Base-by-base conservation (phyloP, 2,329 filamentous ascomycete species). In the Emergomyces pasteurianus region DNA sequence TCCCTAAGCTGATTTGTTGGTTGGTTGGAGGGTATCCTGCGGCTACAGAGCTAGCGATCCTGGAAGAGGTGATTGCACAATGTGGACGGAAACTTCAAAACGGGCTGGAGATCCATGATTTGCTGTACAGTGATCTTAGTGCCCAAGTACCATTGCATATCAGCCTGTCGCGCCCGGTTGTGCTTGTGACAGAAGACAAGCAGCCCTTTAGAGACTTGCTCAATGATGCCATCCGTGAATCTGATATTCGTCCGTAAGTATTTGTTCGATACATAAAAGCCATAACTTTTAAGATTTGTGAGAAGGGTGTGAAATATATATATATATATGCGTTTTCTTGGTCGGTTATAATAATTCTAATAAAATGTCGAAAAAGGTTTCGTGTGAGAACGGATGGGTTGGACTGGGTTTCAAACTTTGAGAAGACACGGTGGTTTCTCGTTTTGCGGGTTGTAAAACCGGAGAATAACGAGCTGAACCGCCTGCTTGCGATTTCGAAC, bases 81-180 rank as follows among this genome's bases (percentile, higher is more conserved):
- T 64, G 63, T 1, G 60, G 70, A 69, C 18, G 63, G 65, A 6
- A 73, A 83, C 46, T 73, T 82, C 42, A 67, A 66, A 8, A 73
- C 81, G 1, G 70, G 72, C 59, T 63, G 60, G 2, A 70, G 58
- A 77, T 94, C 21, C 80, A 86, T 64, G 87, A 82, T 64, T 84
- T 94, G 62, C 77, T 97, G 6, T 83, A 81, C 49, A 95, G 87
- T 64, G 88, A 94, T 62, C 82, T 96, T 0, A 88, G 85, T 61
- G 85, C 86, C 6, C 86, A 88, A 5, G 78, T 90, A 57, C 92
- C 92, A 2, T 80, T 99, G 54, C 94, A 99, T 74, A 86, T 99
- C 69, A 96, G 91, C 66, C 81, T 99, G 7, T 97, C 94, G 8
- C 82, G 90, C 6, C 88, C 94, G 0, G 77, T 97, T 58, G 81